Evolutionary conservation across 2,329 filamentous ascomycete species (phyloP), one percentile per base, ranked within the genome.

Genomic region (Cordyceps farinosa): DNA sequence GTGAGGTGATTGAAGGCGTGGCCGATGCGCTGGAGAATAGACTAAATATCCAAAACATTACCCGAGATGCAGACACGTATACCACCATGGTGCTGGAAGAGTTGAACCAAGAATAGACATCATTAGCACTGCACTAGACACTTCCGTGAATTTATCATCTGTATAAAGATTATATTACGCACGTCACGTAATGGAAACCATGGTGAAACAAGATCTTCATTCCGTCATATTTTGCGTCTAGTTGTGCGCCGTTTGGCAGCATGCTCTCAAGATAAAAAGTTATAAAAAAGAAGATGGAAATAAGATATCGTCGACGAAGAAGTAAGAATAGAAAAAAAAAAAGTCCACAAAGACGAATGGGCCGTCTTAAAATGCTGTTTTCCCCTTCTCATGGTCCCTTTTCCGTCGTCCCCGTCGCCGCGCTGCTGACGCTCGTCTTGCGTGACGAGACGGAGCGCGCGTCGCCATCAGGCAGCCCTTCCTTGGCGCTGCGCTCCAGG

Each of bases 1-100:
- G 86, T 65, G 89, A 90, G 66, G 90, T 93, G 8, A 77, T 91
- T 42, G 87, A 88, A 69, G 85, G 88, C 59, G 84, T 92, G 65
- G 87, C 89, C 64, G 84, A 87, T 72, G 89, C 87, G 11, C 74
- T 93, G 67, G 78, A 79, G 70, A 84, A 82, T 66, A 82, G 87
- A 61, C 82, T 91, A 64, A 82, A 91, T 71, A 83, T 92, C 29
- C 75, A 77, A 45, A 77, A 75, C 34, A 83, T 93, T 50, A 80
- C 82, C 54, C 79, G 77, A 61, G 88, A 90, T 67, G 90, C 90
- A 1, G 87, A 89, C 64, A 73, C 74, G 10, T 90, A 88, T 74
- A 80, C 84, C 0, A 69, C 48, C 34, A 30, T 63, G 45, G 59
- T 78, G 53, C 65, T 79, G 65, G 70, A 75, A 67, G 53, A 63